These are phyloP conservation scores for Violaceomyces palustris DNA, from an alignment of 1,284 basidiomycete species.

Conservation along the genomic window DNA sequence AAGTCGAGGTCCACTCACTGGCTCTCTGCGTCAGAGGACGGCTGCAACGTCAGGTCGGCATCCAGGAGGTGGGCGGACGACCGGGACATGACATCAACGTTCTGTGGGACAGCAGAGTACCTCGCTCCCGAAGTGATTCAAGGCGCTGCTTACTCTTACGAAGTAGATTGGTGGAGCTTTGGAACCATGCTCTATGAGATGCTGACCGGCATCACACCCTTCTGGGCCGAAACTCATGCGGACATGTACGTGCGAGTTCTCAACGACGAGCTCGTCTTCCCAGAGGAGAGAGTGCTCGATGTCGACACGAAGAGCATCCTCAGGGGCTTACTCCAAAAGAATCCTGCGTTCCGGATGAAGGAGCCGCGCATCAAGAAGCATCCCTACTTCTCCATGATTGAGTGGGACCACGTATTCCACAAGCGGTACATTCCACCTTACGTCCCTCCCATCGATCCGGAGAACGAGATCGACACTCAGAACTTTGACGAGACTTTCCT, in stretches of 20 bases:
- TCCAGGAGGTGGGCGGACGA: slow-evolving; percentile 87
- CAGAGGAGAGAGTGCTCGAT: slow-evolving; percentile 82
- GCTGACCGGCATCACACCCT: slow-evolving; percentile 97
- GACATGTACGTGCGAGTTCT: slow-evolving; percentile 90
- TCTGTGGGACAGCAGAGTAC: slow-evolving; percentile 98
- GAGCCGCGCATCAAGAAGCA: slow-evolving; percentile 89
- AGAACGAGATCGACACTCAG: slow-evolving; percentile 88
- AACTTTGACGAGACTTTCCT: slow-evolving; percentile 97
- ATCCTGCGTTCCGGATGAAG: slow-evolving; percentile 80
- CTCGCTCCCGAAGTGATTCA: slow-evolving; percentile 98
- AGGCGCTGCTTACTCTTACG: slow-evolving; percentile 91
- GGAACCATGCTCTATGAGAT: slow-evolving; percentile 99
- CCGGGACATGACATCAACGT: slow-evolving; percentile 96
- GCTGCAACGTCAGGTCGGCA: slow-evolving; percentile 6
- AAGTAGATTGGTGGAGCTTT: slow-evolving; percentile 99
- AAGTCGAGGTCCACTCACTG: slow-evolving; percentile 77
- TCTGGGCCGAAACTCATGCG: slow-evolving; percentile 88
- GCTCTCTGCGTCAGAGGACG: slow-evolving; percentile 69
- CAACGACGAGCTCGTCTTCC: slow-evolving; percentile 81
- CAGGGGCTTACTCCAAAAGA: slow-evolving; percentile 85
- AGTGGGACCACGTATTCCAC: slow-evolving; percentile 88
- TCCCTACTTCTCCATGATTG: slow-evolving; percentile 93
- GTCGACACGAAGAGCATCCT: slow-evolving; percentile 90
- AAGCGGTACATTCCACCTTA: slow-evolving; percentile 97
- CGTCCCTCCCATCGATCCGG: slow-evolving; percentile 86